Percentiles rank a stretch among this genome's conserved stretches.
Evolutionary conservation across 2,329 filamentous ascomycete genomes (phyloP).

Genomic region (Thielaviopsis ethacetica): DNA sequence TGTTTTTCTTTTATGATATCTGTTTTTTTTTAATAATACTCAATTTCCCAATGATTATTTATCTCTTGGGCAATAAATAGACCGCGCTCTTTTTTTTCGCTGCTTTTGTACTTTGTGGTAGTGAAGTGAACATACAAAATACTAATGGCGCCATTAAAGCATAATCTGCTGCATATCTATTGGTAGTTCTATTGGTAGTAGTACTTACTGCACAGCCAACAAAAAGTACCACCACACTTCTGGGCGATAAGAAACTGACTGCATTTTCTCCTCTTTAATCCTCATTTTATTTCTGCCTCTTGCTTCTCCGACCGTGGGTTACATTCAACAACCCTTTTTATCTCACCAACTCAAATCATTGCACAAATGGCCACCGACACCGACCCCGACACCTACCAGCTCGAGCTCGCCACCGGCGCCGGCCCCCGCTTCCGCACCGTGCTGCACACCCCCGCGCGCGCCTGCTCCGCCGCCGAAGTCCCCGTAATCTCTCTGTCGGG

Average conservation of each 20-base stretch:
- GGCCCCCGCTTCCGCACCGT: constrained; percentile 23
- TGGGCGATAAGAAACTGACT: background rate
- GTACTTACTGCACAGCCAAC: background rate
- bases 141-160: no score
- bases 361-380: background rate
- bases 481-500: constrained; percentile 30
- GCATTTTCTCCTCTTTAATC: background rate
- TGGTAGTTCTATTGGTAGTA: no score
- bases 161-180: no score
- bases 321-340: background rate
- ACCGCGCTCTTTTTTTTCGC: no score
- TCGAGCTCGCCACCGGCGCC: constrained; percentile 22
- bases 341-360: background rate
- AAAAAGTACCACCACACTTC: background rate
- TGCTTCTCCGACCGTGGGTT: background rate
- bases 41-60: background rate
- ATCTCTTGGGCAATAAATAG: background rate
- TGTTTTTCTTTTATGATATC: background rate
- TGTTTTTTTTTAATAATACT: background rate
- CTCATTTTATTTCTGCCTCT: background rate
- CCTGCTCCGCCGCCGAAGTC: constrained; percentile 27
- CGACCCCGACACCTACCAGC: constrained; percentile 15
- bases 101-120: no score
- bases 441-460: constrained; percentile 21
- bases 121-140: no score